Evolutionary conservation across 495 filamentous ascomycete species (phyloP), one percentile per base, ranked within the genome.

Genomic region (Sabuloglossum arenarium): DNA sequence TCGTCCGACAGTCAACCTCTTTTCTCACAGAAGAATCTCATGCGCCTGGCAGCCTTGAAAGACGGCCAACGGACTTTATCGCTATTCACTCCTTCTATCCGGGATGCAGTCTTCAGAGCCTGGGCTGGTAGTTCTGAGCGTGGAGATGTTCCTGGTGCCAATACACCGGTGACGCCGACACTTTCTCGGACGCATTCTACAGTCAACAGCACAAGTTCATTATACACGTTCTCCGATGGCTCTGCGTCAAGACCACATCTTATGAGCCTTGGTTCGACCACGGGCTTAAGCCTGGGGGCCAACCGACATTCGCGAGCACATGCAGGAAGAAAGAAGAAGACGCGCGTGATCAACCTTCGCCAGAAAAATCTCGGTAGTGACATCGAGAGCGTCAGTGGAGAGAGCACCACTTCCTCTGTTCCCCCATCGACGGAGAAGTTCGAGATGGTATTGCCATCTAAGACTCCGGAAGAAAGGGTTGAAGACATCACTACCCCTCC

Each of bases 311-410:
- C 79, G 8, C 82, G 85, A 65, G 68, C 75, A 27, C 71, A 72
- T 42, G 68, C 77, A n/a, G 76, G 77, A 31, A 76, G 86, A 30
- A 89, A 83, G 65, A 84, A 87, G 66, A 97, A 94, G 76, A 88
- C 79, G 58, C 78, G 91, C n/a, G 85, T 98, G 29, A 87, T 98
- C 57, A 88, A 97, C 65, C 69, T 98, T 42, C 82, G 91, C 45
- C 82, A 89, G 6, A 78, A 76, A 39, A 79, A 75, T 64, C 67
- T 75, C n/a, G 60, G 58, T 6, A 68, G 69, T 19, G 74, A 77
- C 32, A 71, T 73, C n/a, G 74, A 79, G 59, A 75, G 73, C 54
- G 69, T 71, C 21, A 77, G 74, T 64, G 75, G 73, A 52, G 75
- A 74, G 29, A 72, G 68, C 56, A 62, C 67, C 6, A 61, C 64